These are phyloP conservation scores for Aspergillus pseudoterreus DNA, from an alignment of 2,329 filamentous ascomycete species.

Conservation along the genomic window DNA sequence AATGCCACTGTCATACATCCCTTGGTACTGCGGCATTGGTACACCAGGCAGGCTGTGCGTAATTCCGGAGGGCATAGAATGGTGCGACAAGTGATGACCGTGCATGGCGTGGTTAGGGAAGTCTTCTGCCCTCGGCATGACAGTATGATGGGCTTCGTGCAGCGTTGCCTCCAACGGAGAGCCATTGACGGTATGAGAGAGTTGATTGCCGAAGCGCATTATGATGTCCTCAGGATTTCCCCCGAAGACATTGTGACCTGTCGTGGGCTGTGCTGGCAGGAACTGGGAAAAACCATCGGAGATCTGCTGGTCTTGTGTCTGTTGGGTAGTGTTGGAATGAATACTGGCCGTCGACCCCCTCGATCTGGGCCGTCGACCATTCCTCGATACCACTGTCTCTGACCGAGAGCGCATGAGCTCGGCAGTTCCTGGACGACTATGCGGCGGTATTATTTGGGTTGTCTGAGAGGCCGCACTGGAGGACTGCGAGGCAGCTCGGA, in stretches of 20 bases:
- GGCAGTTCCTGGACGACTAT: conserved; percentile 39
- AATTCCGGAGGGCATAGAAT: conserved; percentile 34
- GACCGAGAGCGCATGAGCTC: conserved; percentile 41
- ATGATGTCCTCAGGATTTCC: conserved; percentile 44
- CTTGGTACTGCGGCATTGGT: conserved; percentile 34
- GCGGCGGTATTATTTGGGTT: conserved; percentile 34
- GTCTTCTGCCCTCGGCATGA: conserved; percentile 36
- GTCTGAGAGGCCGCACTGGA: conserved; percentile 37
- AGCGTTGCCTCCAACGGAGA: conserved; percentile 35
- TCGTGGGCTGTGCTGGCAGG: conserved; percentile 31
- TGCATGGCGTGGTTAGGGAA: conserved; percentile 35
- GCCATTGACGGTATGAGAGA: conserved; percentile 35
- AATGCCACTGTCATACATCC: conserved; percentile 40
- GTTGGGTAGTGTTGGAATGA: conserved; percentile 45
- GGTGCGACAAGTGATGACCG: conserved; percentile 32
- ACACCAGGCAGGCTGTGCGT: conserved; percentile 30
- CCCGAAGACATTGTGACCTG: conserved; percentile 35
- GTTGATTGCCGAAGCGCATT: conserved; percentile 42
- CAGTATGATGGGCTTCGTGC: conserved; percentile 33
- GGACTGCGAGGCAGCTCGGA: conserved; percentile 34
- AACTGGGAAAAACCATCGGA: conserved; percentile 38
- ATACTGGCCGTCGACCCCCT: conserved; percentile 47
- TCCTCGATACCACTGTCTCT: conserved; percentile 37
- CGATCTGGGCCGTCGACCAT: conserved; percentile 41
- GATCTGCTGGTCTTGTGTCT: conserved; percentile 41